phyloP scores from a whole-genome alignment of 1,284 basidiomycete species.

The Abortiporus biennis region DNA sequence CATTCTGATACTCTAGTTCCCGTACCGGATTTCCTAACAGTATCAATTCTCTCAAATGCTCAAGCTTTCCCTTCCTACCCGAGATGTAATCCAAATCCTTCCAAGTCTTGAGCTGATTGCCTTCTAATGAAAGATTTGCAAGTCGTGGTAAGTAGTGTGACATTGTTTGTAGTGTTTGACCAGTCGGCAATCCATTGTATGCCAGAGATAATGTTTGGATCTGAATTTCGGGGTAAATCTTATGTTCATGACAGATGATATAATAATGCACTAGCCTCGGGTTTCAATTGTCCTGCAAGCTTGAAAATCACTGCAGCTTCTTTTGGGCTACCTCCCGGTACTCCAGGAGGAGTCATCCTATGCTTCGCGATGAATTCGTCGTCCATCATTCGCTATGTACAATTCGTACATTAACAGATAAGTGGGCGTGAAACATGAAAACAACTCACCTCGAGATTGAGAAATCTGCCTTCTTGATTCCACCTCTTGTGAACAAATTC shows the following conservation, averaged over 20 bases:
- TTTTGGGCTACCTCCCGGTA: conserved; percentile 47
- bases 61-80: conserved; percentile 51
- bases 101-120: conserved; percentile 61
- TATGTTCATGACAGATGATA: conserved; percentile 5
- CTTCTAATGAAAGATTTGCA: conserved; percentile 78
- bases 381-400: conserved; percentile 48
- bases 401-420: background rate
- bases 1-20: conserved; percentile 52
- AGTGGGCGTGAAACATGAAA: conserved; percentile 1
- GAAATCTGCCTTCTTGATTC: conserved; percentile 59
- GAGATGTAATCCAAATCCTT: conserved; percentile 64
- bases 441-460: conserved; percentile 74
- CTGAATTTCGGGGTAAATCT: conserved; percentile 30
- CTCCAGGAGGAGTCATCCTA: conserved; percentile 62
- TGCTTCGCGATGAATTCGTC: conserved; percentile 69
- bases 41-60: conserved; percentile 69
- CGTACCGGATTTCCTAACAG: conserved; percentile 78
- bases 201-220: conserved; percentile 74
- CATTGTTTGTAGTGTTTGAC: conserved; percentile 48
- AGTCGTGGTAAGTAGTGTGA: conserved; percentile 65
- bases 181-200: conserved; percentile 44
- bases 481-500: conserved; percentile 67
- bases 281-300: conserved; percentile 71
- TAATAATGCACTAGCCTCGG: conserved; percentile 45
- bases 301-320: conserved; percentile 84